Percentiles rank a stretch among this genome's conserved stretches.
These are phyloP conservation scores for Lenwebbia sp. DNA, from an alignment of 345 rosid species.

Conservation along the genomic window DNA sequence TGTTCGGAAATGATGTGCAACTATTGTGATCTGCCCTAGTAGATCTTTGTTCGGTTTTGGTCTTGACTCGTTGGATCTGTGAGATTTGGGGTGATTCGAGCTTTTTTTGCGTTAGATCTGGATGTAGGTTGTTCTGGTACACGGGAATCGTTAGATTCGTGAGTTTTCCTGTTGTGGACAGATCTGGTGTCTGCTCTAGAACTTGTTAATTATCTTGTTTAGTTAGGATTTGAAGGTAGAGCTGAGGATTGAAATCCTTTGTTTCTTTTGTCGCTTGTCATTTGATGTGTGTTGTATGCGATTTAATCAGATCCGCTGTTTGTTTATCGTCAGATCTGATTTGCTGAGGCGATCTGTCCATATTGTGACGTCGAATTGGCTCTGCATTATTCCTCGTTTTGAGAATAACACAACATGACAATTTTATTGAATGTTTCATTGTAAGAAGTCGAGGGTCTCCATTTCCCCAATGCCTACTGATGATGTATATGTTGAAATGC, in stretches of 20 bases:
- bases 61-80: background rate
- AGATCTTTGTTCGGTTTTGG: background rate
- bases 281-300: background rate
- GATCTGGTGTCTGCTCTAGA: background rate
- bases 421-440: too few relatives aligned
- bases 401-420: too few relatives aligned
- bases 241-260: background rate
- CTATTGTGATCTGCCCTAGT: background rate
- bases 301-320: background rate
- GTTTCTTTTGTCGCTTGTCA: background rate
- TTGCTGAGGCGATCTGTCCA: background rate
- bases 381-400: too few relatives aligned
- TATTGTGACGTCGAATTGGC: too few relatives aligned
- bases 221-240: background rate
- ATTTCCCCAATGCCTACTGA: too few relatives aligned
- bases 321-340: background rate
- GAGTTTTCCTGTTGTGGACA: rapidly evolving
- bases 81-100: background rate
- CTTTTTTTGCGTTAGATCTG: background rate
- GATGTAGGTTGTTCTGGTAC: background rate
- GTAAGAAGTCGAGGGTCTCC: too few relatives aligned
- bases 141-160: background rate
- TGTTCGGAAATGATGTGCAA: too few relatives aligned
- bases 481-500: too few relatives aligned
- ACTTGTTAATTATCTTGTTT: background rate